Conservation (phyloP, 768 basidiomycete genomes). For the Nevesoporus exiguus region DNA sequence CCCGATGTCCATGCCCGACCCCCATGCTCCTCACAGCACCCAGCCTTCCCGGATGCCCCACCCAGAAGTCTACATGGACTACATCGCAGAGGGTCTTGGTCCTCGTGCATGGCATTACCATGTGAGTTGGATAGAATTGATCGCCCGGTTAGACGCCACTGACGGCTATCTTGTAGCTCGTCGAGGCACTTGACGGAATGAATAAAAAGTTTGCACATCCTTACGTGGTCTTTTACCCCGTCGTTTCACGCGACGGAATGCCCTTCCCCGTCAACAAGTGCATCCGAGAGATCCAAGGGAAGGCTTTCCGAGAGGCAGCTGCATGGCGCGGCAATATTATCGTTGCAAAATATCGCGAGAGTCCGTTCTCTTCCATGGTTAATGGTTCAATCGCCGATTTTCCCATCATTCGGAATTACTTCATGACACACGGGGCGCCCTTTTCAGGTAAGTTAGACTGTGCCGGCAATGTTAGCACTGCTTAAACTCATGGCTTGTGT, state of each 20-base stretch:
- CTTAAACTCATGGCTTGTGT: constrained; percentile 20
- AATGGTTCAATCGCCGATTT: constrained; percentile 83
- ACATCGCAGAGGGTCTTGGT: constrained; percentile 70
- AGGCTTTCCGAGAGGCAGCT: constrained; percentile 51
- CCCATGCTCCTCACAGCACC: constrained; percentile 43
- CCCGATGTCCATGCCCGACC: constrained; percentile 42
- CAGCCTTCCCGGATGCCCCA: constrained; percentile 67
- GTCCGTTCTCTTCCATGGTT: constrained; percentile 50
- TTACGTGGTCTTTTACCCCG: constrained; percentile 79
- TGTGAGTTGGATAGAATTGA: constrained; percentile 38
- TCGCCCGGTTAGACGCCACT: constrained; percentile 18
- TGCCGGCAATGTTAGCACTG: constrained; percentile 12
- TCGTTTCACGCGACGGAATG: constrained; percentile 74
- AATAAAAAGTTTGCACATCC: constrained; percentile 73
- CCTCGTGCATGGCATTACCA: constrained; percentile 70
- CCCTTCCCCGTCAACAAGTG: constrained; percentile 78
- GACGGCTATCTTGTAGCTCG: constrained; percentile 42
- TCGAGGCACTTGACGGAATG: constrained; percentile 79
- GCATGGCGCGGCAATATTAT: constrained; percentile 84
- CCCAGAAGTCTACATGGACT: constrained; percentile 84
- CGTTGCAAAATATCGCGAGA: constrained; percentile 62
- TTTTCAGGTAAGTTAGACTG: constrained; percentile 34
- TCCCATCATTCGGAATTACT: constrained; percentile 76
- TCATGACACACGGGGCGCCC: constrained; percentile 62
- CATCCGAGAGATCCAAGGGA: constrained; percentile 71